Evolutionary conservation across 371 early-diverging fungal genomes (phyloP).

Genomic region (Mortierella polycephala): DNA sequence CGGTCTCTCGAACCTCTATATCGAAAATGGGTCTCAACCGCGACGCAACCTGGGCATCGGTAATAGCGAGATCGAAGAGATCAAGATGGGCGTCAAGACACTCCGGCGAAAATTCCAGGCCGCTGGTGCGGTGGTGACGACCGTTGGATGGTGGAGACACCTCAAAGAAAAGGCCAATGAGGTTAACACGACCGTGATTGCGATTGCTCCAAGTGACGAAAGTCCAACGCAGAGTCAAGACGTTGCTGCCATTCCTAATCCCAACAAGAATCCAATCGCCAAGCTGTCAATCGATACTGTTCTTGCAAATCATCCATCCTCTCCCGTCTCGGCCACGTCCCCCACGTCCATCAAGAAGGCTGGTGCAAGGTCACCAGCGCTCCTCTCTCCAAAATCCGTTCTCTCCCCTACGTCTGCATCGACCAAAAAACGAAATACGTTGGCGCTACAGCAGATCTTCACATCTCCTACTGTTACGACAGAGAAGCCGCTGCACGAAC

Average conservation of each 20-base stretch:
- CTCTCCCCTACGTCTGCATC: constrained; percentile 32
- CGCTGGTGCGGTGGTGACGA: constrained; percentile 32
- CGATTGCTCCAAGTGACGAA: neutral
- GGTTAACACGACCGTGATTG: neutral
- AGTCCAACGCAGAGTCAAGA: neutral
- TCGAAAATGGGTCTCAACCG: constrained; percentile 33
- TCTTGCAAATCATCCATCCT: neutral
- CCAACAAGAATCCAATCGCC: neutral
- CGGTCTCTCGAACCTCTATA: constrained; percentile 34
- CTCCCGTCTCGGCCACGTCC: neutral
- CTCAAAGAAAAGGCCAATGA: constrained; percentile 28
- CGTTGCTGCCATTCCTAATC: neutral
- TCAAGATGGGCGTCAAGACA: constrained; percentile 54
- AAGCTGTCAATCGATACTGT: constrained; percentile 29
- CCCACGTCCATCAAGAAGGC: neutral
- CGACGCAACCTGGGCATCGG: constrained; percentile 18
- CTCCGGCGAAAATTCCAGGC: constrained; percentile 51
- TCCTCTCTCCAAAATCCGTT: constrained; percentile 19
- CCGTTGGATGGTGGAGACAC: constrained; percentile 54
- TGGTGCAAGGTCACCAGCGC: neutral
- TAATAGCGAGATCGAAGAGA: constrained; percentile 37
- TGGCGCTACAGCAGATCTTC: constrained; percentile 29
- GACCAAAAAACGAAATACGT: constrained; percentile 29
- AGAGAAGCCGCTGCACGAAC: constrained; percentile 10
- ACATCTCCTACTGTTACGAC: constrained; percentile 3